These are phyloP conservation scores for Parascedosporium putredinis DNA, from an alignment of 2,329 filamentous ascomycete species.

Conservation along the genomic window DNA sequence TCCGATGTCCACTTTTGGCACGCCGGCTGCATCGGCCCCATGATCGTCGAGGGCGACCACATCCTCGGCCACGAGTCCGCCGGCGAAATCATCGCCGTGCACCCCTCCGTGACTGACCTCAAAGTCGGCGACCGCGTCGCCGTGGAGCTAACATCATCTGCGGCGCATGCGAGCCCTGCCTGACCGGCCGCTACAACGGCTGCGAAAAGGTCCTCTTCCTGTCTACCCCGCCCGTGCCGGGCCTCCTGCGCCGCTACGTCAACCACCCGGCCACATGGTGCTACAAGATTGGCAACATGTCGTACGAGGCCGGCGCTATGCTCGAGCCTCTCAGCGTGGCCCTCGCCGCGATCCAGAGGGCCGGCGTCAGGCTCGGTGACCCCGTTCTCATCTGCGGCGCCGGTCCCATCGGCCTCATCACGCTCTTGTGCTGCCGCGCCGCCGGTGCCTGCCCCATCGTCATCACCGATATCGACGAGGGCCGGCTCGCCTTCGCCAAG, in stretches of 20 bases:
- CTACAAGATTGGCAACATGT: constrained; percentile 90
- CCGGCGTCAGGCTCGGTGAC: constrained; percentile 72
- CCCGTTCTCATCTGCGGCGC: constrained; percentile 84
- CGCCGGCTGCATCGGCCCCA: constrained; percentile 86
- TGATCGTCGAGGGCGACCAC: constrained; percentile 83
- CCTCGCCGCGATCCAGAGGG: constrained; percentile 77
- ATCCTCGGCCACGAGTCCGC: constrained; percentile 92
- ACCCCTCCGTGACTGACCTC: constrained; percentile 67
- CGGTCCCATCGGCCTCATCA: constrained; percentile 87
- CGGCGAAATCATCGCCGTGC: constrained; percentile 70
- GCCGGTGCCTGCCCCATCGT: constrained; percentile 85
- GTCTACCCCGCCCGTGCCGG: constrained; percentile 81
- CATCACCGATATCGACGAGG: constrained; percentile 89
- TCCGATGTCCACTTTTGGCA: constrained; percentile 98
- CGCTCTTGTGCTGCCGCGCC: constrained; percentile 71
- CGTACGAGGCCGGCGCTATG: constrained; percentile 81
- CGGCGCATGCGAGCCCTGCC: constrained; percentile 78
- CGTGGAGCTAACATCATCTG: constrained; percentile 89
- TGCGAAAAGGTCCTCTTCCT: constrained; percentile 80
- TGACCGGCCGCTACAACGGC: constrained; percentile 90
- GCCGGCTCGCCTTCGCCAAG: constrained; percentile 74
- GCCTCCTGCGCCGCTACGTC: constrained; percentile 82
- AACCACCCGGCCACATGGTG: constrained; percentile 93
- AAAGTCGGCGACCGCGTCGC: constrained; percentile 84
- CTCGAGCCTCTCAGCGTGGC: constrained; percentile 86